Conservation (phyloP, 2,329 filamentous ascomycete species). For the Pseudocercospora fijiensis region DNA sequence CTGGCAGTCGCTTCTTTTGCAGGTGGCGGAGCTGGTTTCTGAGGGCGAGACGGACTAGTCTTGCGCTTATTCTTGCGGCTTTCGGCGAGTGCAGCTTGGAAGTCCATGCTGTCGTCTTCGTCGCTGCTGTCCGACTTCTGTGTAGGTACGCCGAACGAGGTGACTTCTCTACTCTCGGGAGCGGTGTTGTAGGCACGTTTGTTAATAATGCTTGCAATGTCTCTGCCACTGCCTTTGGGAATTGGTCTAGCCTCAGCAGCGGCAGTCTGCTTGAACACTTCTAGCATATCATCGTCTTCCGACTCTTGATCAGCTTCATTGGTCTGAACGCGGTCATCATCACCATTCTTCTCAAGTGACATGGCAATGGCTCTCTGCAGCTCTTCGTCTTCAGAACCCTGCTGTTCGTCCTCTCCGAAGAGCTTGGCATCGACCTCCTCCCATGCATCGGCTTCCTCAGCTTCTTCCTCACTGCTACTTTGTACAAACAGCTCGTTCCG, state of each 20-base stretch:
- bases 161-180: conserved; percentile 43
- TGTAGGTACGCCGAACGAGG: conserved; percentile 36
- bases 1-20: conserved; percentile 30
- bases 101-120: conserved; percentile 75
- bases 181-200: conserved; percentile 66
- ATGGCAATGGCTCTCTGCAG: conserved; percentile 79
- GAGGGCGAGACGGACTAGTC: conserved; percentile 23
- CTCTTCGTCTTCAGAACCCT: conserved; percentile 62
- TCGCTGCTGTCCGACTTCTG: conserved; percentile 46
- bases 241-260: conserved; percentile 47
- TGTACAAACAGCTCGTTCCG: conserved; percentile 58
- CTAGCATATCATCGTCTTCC: conserved; percentile 44
- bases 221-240: conserved; percentile 50
- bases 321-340: conserved; percentile 25
- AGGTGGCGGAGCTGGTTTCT: conserved; percentile 36
- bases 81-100: conserved; percentile 72
- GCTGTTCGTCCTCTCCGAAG: conserved; percentile 57
- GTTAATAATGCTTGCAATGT: conserved; percentile 73
- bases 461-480: conserved; percentile 39
- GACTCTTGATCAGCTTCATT: neutral
- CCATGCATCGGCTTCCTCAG: conserved; percentile 43
- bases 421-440: conserved; percentile 52
- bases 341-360: conserved; percentile 63
- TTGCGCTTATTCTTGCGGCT: conserved; percentile 54
- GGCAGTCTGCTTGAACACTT: conserved; percentile 48